Percentiles rank a stretch among this genome's conserved stretches.
Evolutionary conservation across 345 rosid genomes (phyloP).

Genomic region (Lenwebbia sp.): DNA sequence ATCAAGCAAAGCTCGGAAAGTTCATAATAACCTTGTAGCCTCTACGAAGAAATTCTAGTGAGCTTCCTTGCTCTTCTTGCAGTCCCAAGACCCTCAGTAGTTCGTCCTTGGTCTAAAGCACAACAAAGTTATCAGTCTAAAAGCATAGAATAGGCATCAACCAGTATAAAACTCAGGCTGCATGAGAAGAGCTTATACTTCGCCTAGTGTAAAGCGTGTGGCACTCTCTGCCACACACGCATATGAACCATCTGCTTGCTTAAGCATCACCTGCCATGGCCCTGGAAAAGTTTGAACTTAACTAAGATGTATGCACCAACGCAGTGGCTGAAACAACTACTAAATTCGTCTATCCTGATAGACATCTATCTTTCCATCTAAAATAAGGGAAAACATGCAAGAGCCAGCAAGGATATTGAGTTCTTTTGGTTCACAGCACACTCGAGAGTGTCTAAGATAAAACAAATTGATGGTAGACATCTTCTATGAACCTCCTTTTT

Average conservation of each 20-base stretch:
- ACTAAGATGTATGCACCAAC: not conserved
- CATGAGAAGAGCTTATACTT: constrained; percentile 29
- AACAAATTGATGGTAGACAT: not conserved
- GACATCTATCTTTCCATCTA: not conserved
- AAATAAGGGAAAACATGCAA: not conserved
- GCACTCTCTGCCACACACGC: constrained; percentile 84
- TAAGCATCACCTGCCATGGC: constrained; percentile 99
- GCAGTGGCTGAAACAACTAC: not conserved
- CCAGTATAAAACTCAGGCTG: not conserved
- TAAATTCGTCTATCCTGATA: not conserved
- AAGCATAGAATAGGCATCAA: not conserved
- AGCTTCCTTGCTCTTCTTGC: constrained; percentile 90
- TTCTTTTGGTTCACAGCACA: not conserved
- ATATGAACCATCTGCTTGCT: constrained; percentile 80
- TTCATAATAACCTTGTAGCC: constrained; percentile 63
- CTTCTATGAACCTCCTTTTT: not conserved
- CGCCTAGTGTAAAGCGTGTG: constrained; percentile 81
- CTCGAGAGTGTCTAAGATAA: not conserved
- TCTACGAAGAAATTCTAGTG: constrained; percentile 78
- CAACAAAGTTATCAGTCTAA: constrained; percentile 1
- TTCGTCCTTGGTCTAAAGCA: constrained; percentile 83
- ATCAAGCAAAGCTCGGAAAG: not conserved
- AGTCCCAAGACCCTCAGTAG: constrained; percentile 75
- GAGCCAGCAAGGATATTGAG: not conserved
- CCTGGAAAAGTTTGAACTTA: constrained; percentile 31